Conservation (phyloP, 2,329 filamentous ascomycete genomes). For the Fonsecaea pedrosoi region DNA sequence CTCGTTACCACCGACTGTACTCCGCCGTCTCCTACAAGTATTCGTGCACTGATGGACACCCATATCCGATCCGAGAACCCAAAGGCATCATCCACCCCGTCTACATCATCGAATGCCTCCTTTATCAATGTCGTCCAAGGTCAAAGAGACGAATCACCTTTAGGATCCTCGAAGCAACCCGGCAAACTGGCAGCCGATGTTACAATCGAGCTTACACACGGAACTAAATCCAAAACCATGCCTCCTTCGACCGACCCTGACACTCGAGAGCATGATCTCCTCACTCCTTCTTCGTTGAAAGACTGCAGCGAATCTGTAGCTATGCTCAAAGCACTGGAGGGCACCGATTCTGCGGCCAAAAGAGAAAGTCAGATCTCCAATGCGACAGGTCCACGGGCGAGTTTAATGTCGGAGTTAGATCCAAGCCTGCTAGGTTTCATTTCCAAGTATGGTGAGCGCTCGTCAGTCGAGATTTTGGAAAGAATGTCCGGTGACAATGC, state of each 20-base stretch:
- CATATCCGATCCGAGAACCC: not conserved
- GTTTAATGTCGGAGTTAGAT: slow-evolving; percentile 34
- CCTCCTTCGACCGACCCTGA: not conserved
- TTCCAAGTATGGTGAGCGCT: slow-evolving; percentile 24
- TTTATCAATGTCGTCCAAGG: slow-evolving; percentile 25
- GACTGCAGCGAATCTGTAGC: slow-evolving; percentile 1
- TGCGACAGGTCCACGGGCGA: slow-evolving; percentile 20
- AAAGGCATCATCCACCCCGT: not conserved
- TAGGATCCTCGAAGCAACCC: slow-evolving; percentile 18
- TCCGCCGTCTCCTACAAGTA: not conserved
- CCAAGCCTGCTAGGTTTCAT: slow-evolving; percentile 33
- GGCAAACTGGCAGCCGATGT: slow-evolving; percentile 20
- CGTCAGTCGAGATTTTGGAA: not conserved
- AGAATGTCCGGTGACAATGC: not conserved
- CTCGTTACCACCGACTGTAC: slow-evolving; percentile 5
- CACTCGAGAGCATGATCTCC: not conserved
- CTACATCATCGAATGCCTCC: slow-evolving; percentile 13
- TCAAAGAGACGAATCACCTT: slow-evolving; percentile 28
- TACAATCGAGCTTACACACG: slow-evolving; percentile 24
- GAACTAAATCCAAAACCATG: not conserved
- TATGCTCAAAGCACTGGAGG: slow-evolving; percentile 17
- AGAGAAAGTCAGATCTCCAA: slow-evolving; percentile 14
- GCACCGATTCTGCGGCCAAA: slow-evolving; percentile 9
- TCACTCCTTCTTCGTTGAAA: slow-evolving; percentile 2
- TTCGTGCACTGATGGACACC: not conserved